Evolutionary conservation across 1,284 basidiomycete genomes (phyloP), one percentile per base, ranked within the genome.

Genomic region (Ceratobasidium sp.): DNA sequence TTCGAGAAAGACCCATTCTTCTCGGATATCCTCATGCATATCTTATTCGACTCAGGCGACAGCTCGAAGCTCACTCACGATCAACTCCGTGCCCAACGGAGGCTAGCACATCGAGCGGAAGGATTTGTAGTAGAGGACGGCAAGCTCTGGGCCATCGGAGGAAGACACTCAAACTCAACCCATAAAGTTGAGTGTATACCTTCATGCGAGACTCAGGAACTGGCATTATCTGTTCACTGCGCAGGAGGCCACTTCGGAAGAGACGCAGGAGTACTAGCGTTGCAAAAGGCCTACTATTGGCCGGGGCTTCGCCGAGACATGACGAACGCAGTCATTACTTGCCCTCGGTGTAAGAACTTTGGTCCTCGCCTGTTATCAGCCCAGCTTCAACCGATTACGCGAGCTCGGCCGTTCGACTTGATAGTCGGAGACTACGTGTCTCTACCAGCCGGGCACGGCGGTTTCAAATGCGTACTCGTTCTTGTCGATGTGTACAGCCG

Each of bases 401-500:
- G 72, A 16, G 59, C 52, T 4, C 55, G 55, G 1, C 70, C 70
- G 1, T 62, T 72, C 39, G 70, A 72, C 18, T 46, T 72, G 6
- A 34, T 72, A n/a, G 58, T 55, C 10, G 58, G 70, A 5, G 70
- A 72, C 57, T 72, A 72, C 32, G n/a, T 72, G 8, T 72, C 70
- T 1, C 55, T 72, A 18, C 70, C 70, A 3, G 36, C 12, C 3
- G 70, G 70, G 1, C 16, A 36, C 12, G 70, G 57, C 8, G 70
- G 59, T 4, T 62, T 34, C 57, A 72, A 72, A 36, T 16, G n/a
- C 28, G 16, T 55, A 18, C 48, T 72, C 10, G 59, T 85, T 1
- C 72, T 83, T 0, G 74, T 77, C 9, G 34, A 76, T 0, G 72
- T 83, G 1, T 76, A 78, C 21, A 58, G 78, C 0, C 64, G 82